These are phyloP conservation scores for Fusarium haematococcum DNA, from an alignment of 2,329 filamentous ascomycete species.

Conservation along the genomic window DNA sequence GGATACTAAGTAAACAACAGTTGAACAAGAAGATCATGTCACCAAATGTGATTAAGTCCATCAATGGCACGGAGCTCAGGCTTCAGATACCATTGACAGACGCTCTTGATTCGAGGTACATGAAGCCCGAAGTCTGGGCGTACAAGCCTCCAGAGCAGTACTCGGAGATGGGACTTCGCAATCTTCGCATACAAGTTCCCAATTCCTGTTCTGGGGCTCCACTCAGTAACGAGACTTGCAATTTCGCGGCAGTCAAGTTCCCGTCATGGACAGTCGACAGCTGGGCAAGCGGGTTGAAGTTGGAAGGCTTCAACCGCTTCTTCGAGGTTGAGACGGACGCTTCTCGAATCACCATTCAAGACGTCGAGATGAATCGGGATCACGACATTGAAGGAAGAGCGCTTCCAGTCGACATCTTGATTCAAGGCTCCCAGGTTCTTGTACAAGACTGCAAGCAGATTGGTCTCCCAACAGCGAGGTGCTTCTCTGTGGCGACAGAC, in stretches of 20 bases:
- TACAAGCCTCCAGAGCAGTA: slow-evolving; percentile 20
- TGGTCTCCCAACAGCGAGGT: slow-evolving; percentile 11
- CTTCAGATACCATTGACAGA: slow-evolving; percentile 37
- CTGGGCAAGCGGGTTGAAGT: slow-evolving; percentile 20
- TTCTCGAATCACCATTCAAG: slow-evolving; percentile 33
- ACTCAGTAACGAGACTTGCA: slow-evolving; percentile 2
- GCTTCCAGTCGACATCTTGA: slow-evolving; percentile 29
- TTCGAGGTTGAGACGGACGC: slow-evolving; percentile 28
- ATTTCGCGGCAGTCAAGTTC: slow-evolving; percentile 31
- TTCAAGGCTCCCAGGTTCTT: slow-evolving; percentile 34
- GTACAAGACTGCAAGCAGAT: slow-evolving; percentile 33
- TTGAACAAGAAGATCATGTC: slow-evolving; percentile 16
- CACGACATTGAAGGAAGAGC: slow-evolving; percentile 16
- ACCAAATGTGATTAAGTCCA: slow-evolving; percentile 22
- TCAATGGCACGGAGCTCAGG: slow-evolving; percentile 28
- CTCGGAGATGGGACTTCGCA: slow-evolving; percentile 30
- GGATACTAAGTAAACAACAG: background rate
- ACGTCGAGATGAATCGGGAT: slow-evolving; percentile 22
- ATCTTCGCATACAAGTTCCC: slow-evolving; percentile 19
- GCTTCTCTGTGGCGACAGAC: slow-evolving; percentile 31
- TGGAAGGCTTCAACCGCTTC: slow-evolving; percentile 38
- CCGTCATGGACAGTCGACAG: slow-evolving; percentile 38
- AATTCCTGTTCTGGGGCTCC: slow-evolving; percentile 21
- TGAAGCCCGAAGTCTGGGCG: slow-evolving; percentile 14
- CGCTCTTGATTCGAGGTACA: slow-evolving; percentile 18